phyloP scores from a whole-genome alignment of 75 land plant genomes.

The Selaginella tamariscina region DNA sequence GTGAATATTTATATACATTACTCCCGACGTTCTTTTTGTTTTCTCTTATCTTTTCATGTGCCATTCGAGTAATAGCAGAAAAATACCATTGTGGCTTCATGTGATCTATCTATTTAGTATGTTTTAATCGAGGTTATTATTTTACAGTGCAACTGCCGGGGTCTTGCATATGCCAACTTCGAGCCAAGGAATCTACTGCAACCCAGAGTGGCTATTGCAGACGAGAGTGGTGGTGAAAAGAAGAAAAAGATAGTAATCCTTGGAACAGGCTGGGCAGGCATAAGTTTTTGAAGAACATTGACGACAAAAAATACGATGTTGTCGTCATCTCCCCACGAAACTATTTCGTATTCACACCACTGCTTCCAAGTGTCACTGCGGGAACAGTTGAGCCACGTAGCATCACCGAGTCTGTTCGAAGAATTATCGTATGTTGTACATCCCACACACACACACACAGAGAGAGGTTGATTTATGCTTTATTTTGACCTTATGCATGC shows the following conservation, averaged over 20 bases:
- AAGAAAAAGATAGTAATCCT: constrained; percentile 78
- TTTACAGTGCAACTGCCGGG: no score
- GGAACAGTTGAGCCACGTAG: constrained; percentile 93
- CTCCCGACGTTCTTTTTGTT: no score
- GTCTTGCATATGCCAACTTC: no score
- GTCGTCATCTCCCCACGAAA: constrained; percentile 83
- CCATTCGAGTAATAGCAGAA: no score
- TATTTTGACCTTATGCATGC: constrained; percentile 17
- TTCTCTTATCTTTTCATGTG: no score
- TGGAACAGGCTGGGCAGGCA: constrained; percentile 98
- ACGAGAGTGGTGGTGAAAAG: constrained; percentile 8
- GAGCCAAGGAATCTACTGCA: no score
- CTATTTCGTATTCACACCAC: constrained; percentile 90
- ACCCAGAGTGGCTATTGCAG: not conserved
- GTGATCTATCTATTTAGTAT: no score
- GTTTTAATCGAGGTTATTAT: no score
- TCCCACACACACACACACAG: no score
- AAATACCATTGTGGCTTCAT: no score
- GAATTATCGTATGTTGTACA: constrained; percentile 34
- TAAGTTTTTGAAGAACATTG: constrained; percentile 65
- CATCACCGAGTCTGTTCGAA: constrained; percentile 86
- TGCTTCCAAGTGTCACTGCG: constrained; percentile 91
- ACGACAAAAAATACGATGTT: constrained; percentile 57
- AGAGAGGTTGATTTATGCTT: constrained; percentile 28
- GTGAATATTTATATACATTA: no score